Conservation (phyloP, 352 stramenopile species). For the Globisporangium uncinulatum region DNA sequence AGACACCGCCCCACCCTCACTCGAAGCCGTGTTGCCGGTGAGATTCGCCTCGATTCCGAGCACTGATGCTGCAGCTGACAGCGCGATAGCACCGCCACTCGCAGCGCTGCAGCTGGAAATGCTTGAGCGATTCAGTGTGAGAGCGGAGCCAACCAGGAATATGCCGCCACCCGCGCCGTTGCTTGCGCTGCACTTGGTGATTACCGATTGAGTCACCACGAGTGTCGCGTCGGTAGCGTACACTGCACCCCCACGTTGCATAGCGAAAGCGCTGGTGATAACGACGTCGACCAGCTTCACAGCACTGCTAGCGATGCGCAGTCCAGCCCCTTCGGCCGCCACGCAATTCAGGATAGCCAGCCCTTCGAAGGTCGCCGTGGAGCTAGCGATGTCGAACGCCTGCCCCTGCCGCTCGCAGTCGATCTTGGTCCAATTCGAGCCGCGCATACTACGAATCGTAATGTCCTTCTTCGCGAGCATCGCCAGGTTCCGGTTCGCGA, state of each 20-base stretch:
- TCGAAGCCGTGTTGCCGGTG: conserved; percentile 8
- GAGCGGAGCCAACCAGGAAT: conserved; percentile 11
- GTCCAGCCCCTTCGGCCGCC: conserved; percentile 14
- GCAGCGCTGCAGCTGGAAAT: conserved; percentile 5
- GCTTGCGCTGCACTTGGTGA: conserved; percentile 18
- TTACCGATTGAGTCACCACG: conserved; percentile 15
- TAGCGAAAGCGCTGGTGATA: conserved; percentile 15
- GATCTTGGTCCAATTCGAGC: conserved; percentile 40
- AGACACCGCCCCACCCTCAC: conserved; percentile 6
- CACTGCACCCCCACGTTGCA: conserved; percentile 21
- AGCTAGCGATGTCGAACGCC: conserved; percentile 10
- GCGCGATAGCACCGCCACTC: conserved; percentile 7
- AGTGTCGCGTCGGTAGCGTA: conserved; percentile 19
- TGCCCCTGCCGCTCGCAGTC: conserved; percentile 23
- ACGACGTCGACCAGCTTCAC: conserved; percentile 21
- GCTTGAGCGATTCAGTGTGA: conserved; percentile 6
- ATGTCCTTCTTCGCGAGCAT: conserved; percentile 13
- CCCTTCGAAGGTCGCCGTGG: conserved; percentile 22
- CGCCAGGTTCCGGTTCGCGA: conserved; percentile 27
- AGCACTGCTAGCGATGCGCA: conserved; percentile 15
- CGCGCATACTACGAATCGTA: conserved; percentile 36
- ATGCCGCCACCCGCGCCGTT: conserved; percentile 20
- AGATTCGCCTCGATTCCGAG: conserved; percentile 9
- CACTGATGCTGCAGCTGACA: background rate
- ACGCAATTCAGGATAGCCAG: conserved; percentile 36